Evolutionary conservation across 768 basidiomycete species (phyloP), one percentile per base, ranked within the genome.

Genomic region (Sarcomyxa edulis): DNA sequence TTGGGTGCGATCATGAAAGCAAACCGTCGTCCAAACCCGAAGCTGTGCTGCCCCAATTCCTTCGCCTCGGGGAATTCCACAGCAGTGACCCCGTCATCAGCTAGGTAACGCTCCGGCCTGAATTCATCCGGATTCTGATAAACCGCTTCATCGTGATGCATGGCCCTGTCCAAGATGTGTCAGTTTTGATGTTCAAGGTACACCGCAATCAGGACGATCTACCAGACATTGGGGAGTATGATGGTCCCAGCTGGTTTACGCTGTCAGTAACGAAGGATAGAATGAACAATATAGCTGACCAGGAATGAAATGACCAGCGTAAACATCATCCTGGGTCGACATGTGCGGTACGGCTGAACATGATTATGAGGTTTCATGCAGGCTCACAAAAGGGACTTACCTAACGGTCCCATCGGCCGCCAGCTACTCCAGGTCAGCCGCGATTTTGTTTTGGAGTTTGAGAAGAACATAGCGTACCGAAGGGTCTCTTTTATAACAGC

Each of bases 401-500:
- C 57, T 7, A 37, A 22, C 7, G 48, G 48, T 12, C 23, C 42
- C 20, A 47, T 43, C 20, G 38, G 37, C 9, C 35, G 32, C 51
- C 50, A 52, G 11, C 56, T 30, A n/a, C n/a, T n/a, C n/a, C n/a
- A n/a, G n/a, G n/a, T n/a, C n/a, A n/a, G n/a, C n/a, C n/a, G n/a
- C n/a, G n/a, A n/a, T n/a, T n/a, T n/a, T n/a, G n/a, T n/a, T n/a
- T n/a, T n/a, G n/a, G n/a, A n/a, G n/a, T n/a, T n/a, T n/a, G n/a
- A n/a, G n/a, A n/a, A n/a, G n/a, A n/a, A n/a, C n/a, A n/a, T n/a
- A n/a, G n/a, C n/a, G n/a, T n/a, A n/a, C n/a, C n/a, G n/a, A 6
- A 46, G 25, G n/a, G 43, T 42, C 37, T 59, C 58, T 30, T 50
- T 56, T 5, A 55, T 45, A 22, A 54, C 24, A 4, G 49, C 52